These are phyloP conservation scores for Gonium pectorale DNA, from an alignment of 139 green algal genomes.

Conservation along the genomic window DNA sequence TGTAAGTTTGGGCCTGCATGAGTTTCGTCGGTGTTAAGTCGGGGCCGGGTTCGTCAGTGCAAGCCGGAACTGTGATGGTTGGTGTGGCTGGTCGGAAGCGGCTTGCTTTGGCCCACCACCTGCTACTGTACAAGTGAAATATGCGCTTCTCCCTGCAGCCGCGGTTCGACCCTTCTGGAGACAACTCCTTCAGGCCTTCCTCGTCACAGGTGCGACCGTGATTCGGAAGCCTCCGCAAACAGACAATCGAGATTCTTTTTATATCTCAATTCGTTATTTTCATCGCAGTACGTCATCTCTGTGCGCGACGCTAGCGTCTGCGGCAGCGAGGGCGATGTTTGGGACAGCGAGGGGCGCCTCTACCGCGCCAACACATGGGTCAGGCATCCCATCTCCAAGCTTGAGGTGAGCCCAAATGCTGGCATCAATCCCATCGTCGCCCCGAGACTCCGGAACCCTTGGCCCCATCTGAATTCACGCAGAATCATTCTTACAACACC, in stretches of 20 bases:
- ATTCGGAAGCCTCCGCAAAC: too few species aligned
- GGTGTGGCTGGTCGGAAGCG: background rate
- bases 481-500: background rate
- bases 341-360: background rate
- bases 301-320: background rate
- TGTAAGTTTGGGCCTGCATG: background rate
- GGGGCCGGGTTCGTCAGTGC: too few species aligned
- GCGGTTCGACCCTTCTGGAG: background rate
- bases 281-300: background rate
- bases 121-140: background rate
- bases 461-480: background rate
- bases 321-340: background rate
- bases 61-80: too few species aligned
- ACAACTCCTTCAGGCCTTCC: background rate
- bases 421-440: background rate
- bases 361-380: background rate
- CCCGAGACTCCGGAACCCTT: too few species aligned
- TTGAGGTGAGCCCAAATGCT: background rate
- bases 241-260: too few species aligned
- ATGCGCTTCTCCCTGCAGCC: background rate
- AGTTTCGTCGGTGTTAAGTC: too few species aligned
- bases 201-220: background rate
- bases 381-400: background rate
- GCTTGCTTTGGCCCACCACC: background rate
- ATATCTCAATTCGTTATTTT: background rate